Percentiles rank a stretch among this genome's conserved stretches.
Conservation (phyloP, 192 early-diverging fungal genomes). For the Rhizophagus prolifer region DNA sequence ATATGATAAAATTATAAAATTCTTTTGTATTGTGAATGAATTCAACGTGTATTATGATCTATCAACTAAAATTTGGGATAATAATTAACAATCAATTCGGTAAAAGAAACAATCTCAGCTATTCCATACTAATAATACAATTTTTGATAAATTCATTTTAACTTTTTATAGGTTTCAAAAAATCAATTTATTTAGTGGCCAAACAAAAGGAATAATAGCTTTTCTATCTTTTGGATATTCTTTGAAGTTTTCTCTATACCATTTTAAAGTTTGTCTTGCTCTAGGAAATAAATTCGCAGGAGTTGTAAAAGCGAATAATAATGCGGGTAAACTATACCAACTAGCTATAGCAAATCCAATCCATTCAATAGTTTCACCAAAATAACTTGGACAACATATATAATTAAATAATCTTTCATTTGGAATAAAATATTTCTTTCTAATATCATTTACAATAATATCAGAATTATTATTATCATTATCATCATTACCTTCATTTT, state of each 20-base stretch:
- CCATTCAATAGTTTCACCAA: slow-evolving; percentile 42
- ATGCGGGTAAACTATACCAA: slow-evolving; percentile 33
- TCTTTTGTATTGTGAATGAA: no score
- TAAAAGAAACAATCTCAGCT: no score
- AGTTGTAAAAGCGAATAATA: slow-evolving; percentile 35
- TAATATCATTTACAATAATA: no score
- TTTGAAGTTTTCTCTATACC: slow-evolving; percentile 39
- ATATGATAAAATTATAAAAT: no score
- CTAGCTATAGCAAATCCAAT: slow-evolving; percentile 39
- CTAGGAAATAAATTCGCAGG: slow-evolving; percentile 39
- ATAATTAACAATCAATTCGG: no score
- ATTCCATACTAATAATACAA: no score
- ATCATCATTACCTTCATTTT: background rate
- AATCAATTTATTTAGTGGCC: no score
- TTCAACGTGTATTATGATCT: no score
- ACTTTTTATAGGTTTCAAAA: no score
- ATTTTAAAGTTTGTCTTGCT: slow-evolving; percentile 35
- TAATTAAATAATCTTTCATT: slow-evolving; percentile 33
- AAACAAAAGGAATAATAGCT: slow-evolving; percentile 42
- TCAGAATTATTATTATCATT: background rate
- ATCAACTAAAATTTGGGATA: no score
- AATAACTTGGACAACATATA: slow-evolving; percentile 42
- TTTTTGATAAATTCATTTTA: no score
- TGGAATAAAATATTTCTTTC: slow-evolving; percentile 33
- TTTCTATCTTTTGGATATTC: slow-evolving; percentile 38